Evolutionary conservation across 2,329 filamentous ascomycete species (phyloP).

Genomic region (Pezicula neosporulosa): DNA sequence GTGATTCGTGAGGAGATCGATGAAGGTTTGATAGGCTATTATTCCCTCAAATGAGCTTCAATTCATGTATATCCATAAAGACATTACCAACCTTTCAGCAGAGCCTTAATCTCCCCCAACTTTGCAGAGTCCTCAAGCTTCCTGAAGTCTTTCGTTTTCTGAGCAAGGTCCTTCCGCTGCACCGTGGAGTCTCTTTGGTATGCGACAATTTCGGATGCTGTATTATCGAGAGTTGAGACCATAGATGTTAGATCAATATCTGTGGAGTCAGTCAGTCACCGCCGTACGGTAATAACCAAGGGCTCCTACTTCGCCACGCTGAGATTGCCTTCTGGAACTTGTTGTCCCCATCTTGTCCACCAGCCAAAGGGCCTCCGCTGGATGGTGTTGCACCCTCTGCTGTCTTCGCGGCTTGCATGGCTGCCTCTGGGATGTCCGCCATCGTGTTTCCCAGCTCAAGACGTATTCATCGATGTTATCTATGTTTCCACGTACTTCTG

Average conservation of each 20-base stretch:
- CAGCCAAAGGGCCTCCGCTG: slow-evolving; percentile 11
- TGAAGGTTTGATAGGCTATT: slow-evolving; percentile 91
- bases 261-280: slow-evolving; percentile 34
- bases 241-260: slow-evolving; percentile 84
- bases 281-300: slow-evolving; percentile 2
- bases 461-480: slow-evolving; percentile 10
- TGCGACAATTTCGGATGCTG: slow-evolving; percentile 90
- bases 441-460: slow-evolving; percentile 16
- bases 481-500: slow-evolving; percentile 4
- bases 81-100: slow-evolving; percentile 69
- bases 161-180: slow-evolving; percentile 94
- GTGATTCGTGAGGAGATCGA: slow-evolving; percentile 93
- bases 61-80: neutral
- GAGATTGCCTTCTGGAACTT: slow-evolving; percentile 97
- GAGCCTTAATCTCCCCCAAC: slow-evolving; percentile 79
- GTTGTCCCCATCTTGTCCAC: slow-evolving; percentile 60
- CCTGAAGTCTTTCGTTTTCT: slow-evolving; percentile 97
- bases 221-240: slow-evolving; percentile 81
- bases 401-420: slow-evolving; percentile 15
- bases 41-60: slow-evolving; percentile 5
- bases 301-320: slow-evolving; percentile 80
- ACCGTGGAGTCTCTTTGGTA: slow-evolving; percentile 95
- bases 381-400: neutral
- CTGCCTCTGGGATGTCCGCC: slow-evolving; percentile 25
- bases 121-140: slow-evolving; percentile 90